Base-by-base conservation (phyloP, 257 asterid genomes). In the Catharanthus roseus region DNA sequence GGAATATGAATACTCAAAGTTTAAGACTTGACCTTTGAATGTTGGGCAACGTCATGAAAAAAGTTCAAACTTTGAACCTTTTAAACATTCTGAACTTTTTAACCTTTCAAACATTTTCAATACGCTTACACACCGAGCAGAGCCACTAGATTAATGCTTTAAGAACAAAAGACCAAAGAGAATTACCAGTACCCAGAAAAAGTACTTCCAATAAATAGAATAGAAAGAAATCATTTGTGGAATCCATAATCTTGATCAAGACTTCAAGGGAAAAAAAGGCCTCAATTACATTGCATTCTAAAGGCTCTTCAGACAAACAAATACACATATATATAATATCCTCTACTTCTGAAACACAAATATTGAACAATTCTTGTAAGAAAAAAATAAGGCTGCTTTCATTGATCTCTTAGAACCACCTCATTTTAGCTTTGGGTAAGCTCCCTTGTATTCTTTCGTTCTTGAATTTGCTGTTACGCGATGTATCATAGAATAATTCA, bases 401-500 rank as follows among this genome's bases (percentile, higher is more conserved):
- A 33, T 13, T 42, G 23, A 31, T 45, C 51, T 23, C 41, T 72
- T 9, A 44, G 21, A 23, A 26, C 21, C 12, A 34, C 41, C 69
- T 67, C 64, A 28, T 57, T 12, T 38, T 56, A 68, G 74, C 54
- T 11, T n/a, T 2, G 16, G 33, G 15, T 60, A 62, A 34, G 47
- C 74, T 67, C 77, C 23, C 45, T 34, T 18, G 28, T 24, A 28
- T 33, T 57, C 50, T 28, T 13, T 41, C 55, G 51, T 55, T 56
- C 55, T 15, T 73, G 42, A 21, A 51, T 10, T 2, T 58, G 41
- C 10, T 53, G 44, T 4, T 34, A 61, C 28, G 1, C 3, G 4
- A 10, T 64, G 23, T 23, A 6, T 8, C 34, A 26, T n/a, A 44
- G 9, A 33, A 36, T 21, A 1, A 47, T 64, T 88, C 82, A 91